phyloP scores from a whole-genome alignment of 2,329 filamentous ascomycete species.

The Sporothrix euskadiensis region DNA sequence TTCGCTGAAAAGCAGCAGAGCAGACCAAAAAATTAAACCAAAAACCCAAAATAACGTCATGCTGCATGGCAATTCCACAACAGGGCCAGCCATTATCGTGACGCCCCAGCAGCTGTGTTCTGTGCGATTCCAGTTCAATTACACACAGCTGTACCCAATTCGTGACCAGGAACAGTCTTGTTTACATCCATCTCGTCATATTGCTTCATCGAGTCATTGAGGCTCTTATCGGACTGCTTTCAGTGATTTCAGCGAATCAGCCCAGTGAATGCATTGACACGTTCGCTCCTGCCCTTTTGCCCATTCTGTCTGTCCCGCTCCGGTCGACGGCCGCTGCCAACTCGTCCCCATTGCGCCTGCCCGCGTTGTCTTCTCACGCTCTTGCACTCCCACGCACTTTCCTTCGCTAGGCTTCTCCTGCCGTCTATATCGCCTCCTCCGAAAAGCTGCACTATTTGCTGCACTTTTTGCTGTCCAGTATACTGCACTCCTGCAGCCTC shows the following conservation, averaged over 20 bases:
- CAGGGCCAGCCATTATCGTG: background rate
- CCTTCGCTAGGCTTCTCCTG: background rate
- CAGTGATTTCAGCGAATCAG: background rate
- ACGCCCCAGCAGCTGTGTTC: background rate
- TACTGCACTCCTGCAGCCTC: background rate
- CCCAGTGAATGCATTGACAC: background rate
- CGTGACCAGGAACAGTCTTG: background rate
- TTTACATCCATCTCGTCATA: background rate
- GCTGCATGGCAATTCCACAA: constrained; percentile 20
- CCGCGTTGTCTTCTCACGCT: background rate
- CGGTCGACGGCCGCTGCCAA: constrained; percentile 9
- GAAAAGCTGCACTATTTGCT: background rate
- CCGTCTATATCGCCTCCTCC: constrained; percentile 4
- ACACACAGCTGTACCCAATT: background rate
- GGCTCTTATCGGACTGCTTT: background rate
- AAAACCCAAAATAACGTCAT: constrained; percentile 5
- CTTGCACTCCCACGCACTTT: background rate
- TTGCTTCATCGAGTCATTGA: background rate
- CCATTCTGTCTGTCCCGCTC: constrained; percentile 2
- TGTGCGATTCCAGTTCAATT: background rate
- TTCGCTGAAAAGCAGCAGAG: background rate
- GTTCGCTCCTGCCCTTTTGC: background rate
- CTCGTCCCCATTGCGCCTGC: constrained; percentile 12
- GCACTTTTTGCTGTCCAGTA: background rate
- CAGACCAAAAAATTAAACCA: background rate